phyloP scores from a whole-genome alignment of 2,329 filamentous ascomycete species.

The Torrubiella hemipterigena region DNA sequence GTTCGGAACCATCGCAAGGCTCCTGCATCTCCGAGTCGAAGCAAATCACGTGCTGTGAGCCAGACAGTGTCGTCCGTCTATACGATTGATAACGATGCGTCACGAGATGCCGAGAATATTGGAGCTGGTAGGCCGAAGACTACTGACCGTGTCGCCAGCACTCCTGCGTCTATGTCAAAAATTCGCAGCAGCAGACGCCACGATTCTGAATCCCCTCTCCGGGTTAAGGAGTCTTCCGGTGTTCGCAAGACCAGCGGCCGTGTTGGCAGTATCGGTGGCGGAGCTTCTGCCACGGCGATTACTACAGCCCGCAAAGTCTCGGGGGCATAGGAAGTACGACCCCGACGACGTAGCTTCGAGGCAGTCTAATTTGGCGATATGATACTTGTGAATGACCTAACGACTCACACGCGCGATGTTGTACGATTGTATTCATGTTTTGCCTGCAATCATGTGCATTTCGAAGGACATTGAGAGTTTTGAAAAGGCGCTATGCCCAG shows the following conservation, averaged over 20 bases:
- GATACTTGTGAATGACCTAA: no score
- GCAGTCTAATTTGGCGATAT: no score
- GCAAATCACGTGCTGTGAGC: conserved; percentile 57
- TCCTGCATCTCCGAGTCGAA: conserved; percentile 49
- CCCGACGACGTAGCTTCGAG: no score
- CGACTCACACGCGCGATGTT: no score
- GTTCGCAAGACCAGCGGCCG: conserved; percentile 57
- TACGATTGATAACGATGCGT: conserved; percentile 52
- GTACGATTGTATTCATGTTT: conserved; percentile 7
- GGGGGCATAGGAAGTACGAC: conserved; percentile 24
- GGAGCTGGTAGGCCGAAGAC: conserved; percentile 47
- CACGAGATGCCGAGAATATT: conserved; percentile 61
- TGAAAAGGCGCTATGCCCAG: not conserved
- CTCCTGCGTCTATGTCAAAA: conserved; percentile 48
- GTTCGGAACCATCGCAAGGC: conserved; percentile 56
- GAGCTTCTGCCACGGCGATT: conserved; percentile 27
- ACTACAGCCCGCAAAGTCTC: conserved; percentile 43
- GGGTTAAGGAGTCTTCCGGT: conserved; percentile 38
- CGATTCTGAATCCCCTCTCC: conserved; percentile 32
- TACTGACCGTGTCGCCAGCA: conserved; percentile 42
- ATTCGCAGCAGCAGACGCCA: conserved; percentile 49
- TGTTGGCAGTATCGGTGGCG: conserved; percentile 43
- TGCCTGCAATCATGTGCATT: no score
- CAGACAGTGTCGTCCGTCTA: conserved; percentile 64
- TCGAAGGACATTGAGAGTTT: not conserved